Conservation (phyloP, 305 asterid genomes). For the Fraxinus baroniana region DNA sequence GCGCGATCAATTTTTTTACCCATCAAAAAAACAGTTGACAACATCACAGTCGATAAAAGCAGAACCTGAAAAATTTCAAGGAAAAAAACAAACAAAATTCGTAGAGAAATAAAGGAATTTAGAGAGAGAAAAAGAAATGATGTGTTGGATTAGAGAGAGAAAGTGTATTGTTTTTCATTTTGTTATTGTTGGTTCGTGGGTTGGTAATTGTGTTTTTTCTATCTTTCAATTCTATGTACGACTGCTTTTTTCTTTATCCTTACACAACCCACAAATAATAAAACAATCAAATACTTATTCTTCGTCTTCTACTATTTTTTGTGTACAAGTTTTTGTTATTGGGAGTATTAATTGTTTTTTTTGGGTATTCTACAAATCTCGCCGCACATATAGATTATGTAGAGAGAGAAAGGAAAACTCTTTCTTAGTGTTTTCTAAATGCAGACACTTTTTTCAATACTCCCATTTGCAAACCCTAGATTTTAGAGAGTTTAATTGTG, state of each 20-base stretch:
- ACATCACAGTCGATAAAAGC: slow-evolving; percentile 48
- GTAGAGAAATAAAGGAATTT: slow-evolving; percentile 25
- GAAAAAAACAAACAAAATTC: slow-evolving; percentile 31
- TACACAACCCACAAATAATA: slow-evolving; percentile 34
- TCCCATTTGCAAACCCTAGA: slow-evolving; percentile 35
- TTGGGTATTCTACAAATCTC: slow-evolving; percentile 58
- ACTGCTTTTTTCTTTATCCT: slow-evolving; percentile 30
- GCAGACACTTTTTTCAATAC: slow-evolving; percentile 18
- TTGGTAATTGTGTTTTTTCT: slow-evolving; percentile 39
- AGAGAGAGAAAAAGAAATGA: slow-evolving; percentile 30
- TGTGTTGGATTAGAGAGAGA: slow-evolving; percentile 59
- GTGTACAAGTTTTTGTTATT: slow-evolving; percentile 13
- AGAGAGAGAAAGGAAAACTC: slow-evolving; percentile 37
- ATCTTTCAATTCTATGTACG: slow-evolving; percentile 33
- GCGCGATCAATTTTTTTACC: slow-evolving; percentile 9
- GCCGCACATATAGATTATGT: slow-evolving; percentile 59
- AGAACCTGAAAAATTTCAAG: slow-evolving; percentile 26
- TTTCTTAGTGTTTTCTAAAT: slow-evolving; percentile 16
- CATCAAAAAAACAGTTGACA: slow-evolving; percentile 29
- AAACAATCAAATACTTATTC: slow-evolving; percentile 29
- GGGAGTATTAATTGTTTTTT: slow-evolving; percentile 50
- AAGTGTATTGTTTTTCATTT: slow-evolving; percentile 37
- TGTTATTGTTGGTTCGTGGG: slow-evolving; percentile 34
- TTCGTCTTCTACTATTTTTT: slow-evolving; percentile 21
- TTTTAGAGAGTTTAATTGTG: slow-evolving; percentile 20